These are phyloP conservation scores for Wickerhamiella vanderwaltii DNA, from an alignment of 805 yeast genomes.

Conservation along the genomic window DNA sequence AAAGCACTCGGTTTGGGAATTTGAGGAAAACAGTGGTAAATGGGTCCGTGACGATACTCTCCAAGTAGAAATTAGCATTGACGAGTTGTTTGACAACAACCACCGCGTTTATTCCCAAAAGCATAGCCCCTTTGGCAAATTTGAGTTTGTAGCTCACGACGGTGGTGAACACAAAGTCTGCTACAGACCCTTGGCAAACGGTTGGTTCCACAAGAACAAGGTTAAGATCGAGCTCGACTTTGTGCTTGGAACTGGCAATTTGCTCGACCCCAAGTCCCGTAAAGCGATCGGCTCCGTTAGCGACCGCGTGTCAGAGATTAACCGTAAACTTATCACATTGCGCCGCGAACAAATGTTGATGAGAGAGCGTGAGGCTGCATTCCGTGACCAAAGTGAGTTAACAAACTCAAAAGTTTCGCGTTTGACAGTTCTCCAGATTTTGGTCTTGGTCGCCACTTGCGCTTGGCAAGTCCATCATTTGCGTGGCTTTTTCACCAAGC, in stretches of 20 bases:
- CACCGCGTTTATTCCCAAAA: conserved; percentile 65
- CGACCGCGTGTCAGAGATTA: conserved; percentile 44
- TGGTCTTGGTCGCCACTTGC: conserved; percentile 57
- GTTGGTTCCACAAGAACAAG: conserved; percentile 48
- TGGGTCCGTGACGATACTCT: conserved; percentile 40
- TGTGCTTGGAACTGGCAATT: conserved; percentile 51
- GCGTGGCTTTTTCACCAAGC: conserved; percentile 74
- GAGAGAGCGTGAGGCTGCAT: conserved; percentile 53
- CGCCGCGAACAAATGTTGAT: conserved; percentile 54
- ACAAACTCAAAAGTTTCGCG: conserved; percentile 61
- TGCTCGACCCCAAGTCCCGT: conserved; percentile 50
- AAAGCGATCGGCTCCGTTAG: conserved; percentile 42
- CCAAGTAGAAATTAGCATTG: conserved; percentile 56
- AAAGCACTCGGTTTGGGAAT: conserved; percentile 56
- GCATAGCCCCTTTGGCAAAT: conserved; percentile 48
- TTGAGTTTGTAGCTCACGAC: conserved; percentile 71
- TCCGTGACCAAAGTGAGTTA: conserved; percentile 65
- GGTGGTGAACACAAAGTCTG: conserved; percentile 81
- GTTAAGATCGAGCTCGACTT: conserved; percentile 68
- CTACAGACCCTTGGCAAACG: conserved; percentile 43
- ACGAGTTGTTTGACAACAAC: conserved; percentile 71
- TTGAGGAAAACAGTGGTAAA: conserved; percentile 37
- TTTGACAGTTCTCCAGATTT: conserved; percentile 63
- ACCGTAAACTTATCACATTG: conserved; percentile 44
- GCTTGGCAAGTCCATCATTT: conserved; percentile 65